Conservation (phyloP, 768 basidiomycete genomes). For the Erythrobasidium yunnanense region DNA sequence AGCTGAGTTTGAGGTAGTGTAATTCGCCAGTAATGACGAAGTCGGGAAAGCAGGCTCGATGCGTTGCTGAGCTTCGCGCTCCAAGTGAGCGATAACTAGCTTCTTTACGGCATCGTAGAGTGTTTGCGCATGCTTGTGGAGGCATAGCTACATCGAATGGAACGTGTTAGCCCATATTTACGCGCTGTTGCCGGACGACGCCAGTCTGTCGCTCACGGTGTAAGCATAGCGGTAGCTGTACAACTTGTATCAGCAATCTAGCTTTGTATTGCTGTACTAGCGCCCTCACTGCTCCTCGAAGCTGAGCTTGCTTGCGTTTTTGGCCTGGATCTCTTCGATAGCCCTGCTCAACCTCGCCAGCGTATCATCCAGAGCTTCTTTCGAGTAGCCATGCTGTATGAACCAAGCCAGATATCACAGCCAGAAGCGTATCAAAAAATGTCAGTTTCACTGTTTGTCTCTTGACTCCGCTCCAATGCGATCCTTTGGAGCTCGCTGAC, state of each 20-base stretch:
- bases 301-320: constrained; percentile 76
- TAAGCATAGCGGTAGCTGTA: constrained; percentile 69
- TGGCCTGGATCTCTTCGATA: constrained; percentile 86
- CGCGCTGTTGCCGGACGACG: too few species aligned
- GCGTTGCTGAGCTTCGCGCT: constrained; percentile 59
- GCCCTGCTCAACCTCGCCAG: constrained; percentile 72
- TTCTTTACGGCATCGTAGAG: constrained; percentile 74
- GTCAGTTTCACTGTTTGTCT: too few species aligned
- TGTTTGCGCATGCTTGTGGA: constrained; percentile 51
- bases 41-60: constrained; percentile 76
- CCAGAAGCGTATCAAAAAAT: too few species aligned
- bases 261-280: neutral
- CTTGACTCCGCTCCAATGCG: too few species aligned
- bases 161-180: neutral
- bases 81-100: constrained; percentile 72
- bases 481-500: neutral
- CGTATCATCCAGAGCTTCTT: constrained; percentile 51
- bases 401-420: too few species aligned
- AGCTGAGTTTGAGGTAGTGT: constrained; percentile 11
- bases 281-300: constrained; percentile 63
- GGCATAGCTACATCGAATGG: constrained; percentile 52
- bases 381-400: neutral
- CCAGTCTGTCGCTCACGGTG: too few species aligned
- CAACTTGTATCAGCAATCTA: neutral
- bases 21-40: constrained; percentile 33